Conservation (phyloP, 305 asterid species). For the Withania somnifera region DNA sequence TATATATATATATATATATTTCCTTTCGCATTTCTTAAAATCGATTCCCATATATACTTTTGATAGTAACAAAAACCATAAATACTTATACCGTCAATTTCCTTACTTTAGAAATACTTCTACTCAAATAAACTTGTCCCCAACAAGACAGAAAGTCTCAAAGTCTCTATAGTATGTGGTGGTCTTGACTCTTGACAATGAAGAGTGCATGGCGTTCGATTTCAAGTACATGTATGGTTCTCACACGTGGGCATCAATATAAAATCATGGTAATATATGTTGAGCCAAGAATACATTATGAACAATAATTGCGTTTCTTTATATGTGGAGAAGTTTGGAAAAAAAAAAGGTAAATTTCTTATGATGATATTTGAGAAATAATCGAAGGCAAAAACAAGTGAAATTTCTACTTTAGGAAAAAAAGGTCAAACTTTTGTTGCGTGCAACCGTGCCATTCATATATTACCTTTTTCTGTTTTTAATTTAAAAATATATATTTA, state of each 20-base stretch:
- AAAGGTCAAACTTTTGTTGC: slow-evolving; percentile 36
- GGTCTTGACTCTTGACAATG: slow-evolving; percentile 18
- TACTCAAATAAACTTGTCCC: slow-evolving; percentile 18
- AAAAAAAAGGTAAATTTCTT: background rate
- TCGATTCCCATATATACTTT: background rate
- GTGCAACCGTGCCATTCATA: slow-evolving; percentile 53
- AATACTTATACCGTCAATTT: background rate
- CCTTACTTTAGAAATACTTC: background rate
- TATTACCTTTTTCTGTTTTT: slow-evolving; percentile 1
- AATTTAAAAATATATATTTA: background rate
- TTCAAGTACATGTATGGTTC: slow-evolving; percentile 22
- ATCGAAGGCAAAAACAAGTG: background rate
- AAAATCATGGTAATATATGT: slow-evolving; percentile 22
- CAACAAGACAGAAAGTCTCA: slow-evolving; percentile 26
- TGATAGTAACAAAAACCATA: background rate
- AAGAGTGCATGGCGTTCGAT: slow-evolving; percentile 18
- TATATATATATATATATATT: background rate
- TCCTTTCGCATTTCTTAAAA: background rate
- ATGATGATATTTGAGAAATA: background rate
- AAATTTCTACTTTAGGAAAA: slow-evolving; percentile 9
- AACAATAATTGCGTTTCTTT: background rate
- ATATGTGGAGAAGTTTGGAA: background rate
- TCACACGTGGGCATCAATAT: slow-evolving; percentile 56
- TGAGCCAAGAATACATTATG: slow-evolving; percentile 1
- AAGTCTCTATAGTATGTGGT: background rate